phyloP scores from a whole-genome alignment of 768 basidiomycete species.

The Phylloporus arenicola region DNA sequence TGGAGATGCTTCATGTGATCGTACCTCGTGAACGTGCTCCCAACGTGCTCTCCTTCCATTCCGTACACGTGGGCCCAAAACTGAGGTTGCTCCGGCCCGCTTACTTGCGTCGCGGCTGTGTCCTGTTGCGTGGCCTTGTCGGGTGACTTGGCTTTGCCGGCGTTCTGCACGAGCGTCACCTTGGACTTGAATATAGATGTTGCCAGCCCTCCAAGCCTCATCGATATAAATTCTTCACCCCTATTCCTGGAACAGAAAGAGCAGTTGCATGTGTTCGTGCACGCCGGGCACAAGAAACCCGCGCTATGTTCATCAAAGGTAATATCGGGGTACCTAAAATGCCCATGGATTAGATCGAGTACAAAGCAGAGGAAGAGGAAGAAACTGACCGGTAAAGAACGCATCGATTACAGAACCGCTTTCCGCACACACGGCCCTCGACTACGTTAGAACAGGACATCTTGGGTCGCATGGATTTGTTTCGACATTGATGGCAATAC shows the following conservation, averaged over 20 bases:
- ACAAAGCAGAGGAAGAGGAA: not conserved
- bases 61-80: conserved; percentile 35
- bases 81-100: not conserved
- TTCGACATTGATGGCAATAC: conserved; percentile 37
- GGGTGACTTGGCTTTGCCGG: not conserved
- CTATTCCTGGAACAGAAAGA: conserved; percentile 39
- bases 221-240: conserved; percentile 42
- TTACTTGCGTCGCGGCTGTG: not conserved
- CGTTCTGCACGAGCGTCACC: conserved; percentile 24
- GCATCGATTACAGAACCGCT: conserved; percentile 34
- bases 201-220: conserved; percentile 22
- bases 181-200: conserved; percentile 17
- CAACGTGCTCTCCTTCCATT: conserved; percentile 24
- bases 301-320: conserved; percentile 29
- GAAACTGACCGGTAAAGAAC: conserved; percentile 29
- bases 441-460: conserved; percentile 30
- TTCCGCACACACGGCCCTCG: conserved; percentile 23
- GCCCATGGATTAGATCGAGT: not conserved
- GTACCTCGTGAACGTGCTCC: conserved; percentile 22
- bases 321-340: conserved; percentile 35
- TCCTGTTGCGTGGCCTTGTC: not conserved
- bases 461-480: conserved; percentile 24
- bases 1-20: conserved; percentile 4
- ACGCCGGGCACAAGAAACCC: conserved; percentile 41
- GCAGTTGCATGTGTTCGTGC: conserved; percentile 45